These are phyloP conservation scores for Lentinula sp. DNA, from an alignment of 768 basidiomycete genomes.

Conservation along the genomic window DNA sequence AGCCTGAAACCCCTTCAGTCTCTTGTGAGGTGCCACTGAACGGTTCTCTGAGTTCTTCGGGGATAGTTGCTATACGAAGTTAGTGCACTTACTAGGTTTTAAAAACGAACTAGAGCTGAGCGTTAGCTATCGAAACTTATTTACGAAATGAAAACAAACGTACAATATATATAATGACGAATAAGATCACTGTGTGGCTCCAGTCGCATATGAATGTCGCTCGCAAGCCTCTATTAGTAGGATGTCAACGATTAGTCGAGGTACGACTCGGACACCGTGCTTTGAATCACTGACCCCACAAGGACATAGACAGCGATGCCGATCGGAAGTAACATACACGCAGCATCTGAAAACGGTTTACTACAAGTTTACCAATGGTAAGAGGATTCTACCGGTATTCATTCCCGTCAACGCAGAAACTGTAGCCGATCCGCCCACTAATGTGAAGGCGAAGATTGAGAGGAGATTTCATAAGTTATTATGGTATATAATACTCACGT, in stretches of 20 bases:
- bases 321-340: constrained; percentile 39
- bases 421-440: constrained; percentile 40
- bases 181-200: constrained; percentile 40
- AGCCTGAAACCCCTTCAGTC: constrained; percentile 29
- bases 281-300: constrained; percentile 14
- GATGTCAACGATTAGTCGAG: not conserved
- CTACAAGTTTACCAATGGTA: not conserved
- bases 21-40: constrained; percentile 29
- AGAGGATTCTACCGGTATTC: not conserved
- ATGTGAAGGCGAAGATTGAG: not conserved
- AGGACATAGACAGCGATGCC: constrained; percentile 38
- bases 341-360: constrained; percentile 21
- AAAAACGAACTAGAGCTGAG: constrained; percentile 20
- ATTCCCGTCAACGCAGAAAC: constrained; percentile 14
- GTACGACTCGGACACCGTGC: not conserved
- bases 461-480: not conserved
- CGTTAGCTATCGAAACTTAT: constrained; percentile 11
- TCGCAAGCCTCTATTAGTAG: constrained; percentile 24
- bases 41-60: not conserved
- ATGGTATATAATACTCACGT: constrained; percentile 21
- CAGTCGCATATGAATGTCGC: constrained; percentile 41
- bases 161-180: constrained; percentile 29
- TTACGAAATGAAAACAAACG: constrained; percentile 1
- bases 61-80: not conserved
- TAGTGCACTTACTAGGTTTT: constrained; percentile 20